Evolutionary conservation across 2,329 filamentous ascomycete genomes (phyloP), one percentile per base, ranked within the genome.

Genomic region (Aspergillus japonicus): DNA sequence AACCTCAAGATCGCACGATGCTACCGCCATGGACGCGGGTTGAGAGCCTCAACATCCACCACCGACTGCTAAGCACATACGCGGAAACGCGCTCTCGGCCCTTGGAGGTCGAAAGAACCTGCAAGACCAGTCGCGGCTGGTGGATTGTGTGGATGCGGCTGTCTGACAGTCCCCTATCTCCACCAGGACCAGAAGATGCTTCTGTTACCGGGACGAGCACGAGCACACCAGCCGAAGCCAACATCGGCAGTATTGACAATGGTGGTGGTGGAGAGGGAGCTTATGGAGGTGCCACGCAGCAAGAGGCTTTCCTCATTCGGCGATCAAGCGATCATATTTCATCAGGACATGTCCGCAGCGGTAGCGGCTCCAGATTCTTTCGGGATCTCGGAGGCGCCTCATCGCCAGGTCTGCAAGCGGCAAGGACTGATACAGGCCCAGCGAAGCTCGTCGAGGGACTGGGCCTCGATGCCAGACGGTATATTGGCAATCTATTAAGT

Each of bases 101-200:
- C 1, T 70, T 75, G 8, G 85, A 88, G 62, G 76, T 84, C 6
- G 86, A 89, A 66, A 78, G 84, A 33, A 87, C 83, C 1, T 83
- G 82, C 71, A 88, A 88, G 72, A 88, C 86, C 0, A 81, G 75
- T 48, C 80, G 86, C n/a, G 84, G 84, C 6, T 89, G 86, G 86
- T 89, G 86, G 86, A 80, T 89, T 2, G 82, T 87, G 23, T 89
- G 86, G 86, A 82, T 88, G 72, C 80, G 84, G 8, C 72, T 87
- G 31, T 76, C 77, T 5, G 54, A 59, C 16, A 16, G 16, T 44
- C 16, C 16, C 39, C 55, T 14, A 7, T 54, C 50, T 6, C 52
- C 12, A 12, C 53, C 52, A 24, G 44, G 48, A 26, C 50, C 48
- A 16, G 53, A 16, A 19, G 39, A 19, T 11, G 23, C 50, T 50